Evolutionary conservation across 805 yeast species (phyloP).

Genomic region (Saccharomycopsis oosterbeekiorum): DNA sequence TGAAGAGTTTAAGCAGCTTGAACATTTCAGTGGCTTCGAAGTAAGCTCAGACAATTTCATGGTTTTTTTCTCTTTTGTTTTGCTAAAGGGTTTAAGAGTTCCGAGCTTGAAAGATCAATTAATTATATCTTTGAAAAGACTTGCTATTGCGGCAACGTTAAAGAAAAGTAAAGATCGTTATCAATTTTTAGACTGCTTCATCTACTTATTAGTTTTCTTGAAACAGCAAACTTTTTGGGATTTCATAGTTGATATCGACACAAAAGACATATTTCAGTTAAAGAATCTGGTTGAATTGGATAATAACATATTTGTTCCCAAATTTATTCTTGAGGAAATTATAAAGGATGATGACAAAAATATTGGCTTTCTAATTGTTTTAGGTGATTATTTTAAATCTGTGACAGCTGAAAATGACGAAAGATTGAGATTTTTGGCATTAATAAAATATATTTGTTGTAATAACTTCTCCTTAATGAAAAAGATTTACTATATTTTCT

Average conservation of each 20-base stretch:
- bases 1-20: neutral
- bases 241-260: neutral
- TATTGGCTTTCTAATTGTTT: neutral
- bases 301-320: conserved; percentile 2
- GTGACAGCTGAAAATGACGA: neutral
- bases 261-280: neutral
- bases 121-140: neutral
- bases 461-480: neutral
- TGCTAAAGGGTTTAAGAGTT: neutral
- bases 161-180: neutral
- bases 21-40: neutral
- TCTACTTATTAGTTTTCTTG: neutral
- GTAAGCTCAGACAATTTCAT: neutral
- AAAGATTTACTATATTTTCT: neutral
- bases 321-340: conserved; percentile 1
- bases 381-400: neutral
- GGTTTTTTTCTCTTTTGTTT: conserved; percentile 1
- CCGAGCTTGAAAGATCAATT: conserved; percentile 3
- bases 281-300: neutral
- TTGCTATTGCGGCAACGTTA: neutral
- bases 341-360: neutral
- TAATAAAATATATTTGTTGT: conserved; percentile 7
- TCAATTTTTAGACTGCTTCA: neutral
- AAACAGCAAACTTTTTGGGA: conserved; percentile 3
- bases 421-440: neutral